A percentile compares a stretch with the other conserved stretches of the same genome.
Conservation (phyloP, 2,329 filamentous ascomycete species). For the Colletotrichum lini region DNA sequence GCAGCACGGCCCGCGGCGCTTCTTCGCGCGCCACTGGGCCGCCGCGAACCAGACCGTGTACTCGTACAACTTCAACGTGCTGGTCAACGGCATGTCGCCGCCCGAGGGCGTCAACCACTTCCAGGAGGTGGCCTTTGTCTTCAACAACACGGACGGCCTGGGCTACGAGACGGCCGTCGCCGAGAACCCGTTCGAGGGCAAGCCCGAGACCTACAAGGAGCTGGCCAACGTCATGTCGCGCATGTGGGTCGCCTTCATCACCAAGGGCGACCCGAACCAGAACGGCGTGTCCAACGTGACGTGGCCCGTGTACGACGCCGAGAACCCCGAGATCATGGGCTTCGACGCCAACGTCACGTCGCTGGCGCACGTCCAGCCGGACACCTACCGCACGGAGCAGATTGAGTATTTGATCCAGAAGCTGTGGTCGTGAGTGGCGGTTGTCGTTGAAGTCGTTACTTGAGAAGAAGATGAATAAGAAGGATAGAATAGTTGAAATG, state of each 20-base stretch:
- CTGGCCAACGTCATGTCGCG: conserved; percentile 64
- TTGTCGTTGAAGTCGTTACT: neutral
- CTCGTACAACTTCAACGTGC: conserved; percentile 65
- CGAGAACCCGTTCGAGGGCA: conserved; percentile 55
- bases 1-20: conserved; percentile 69
- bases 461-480: neutral
- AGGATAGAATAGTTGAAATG: neutral
- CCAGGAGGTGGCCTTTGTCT: conserved; percentile 56
- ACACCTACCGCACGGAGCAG: conserved; percentile 60
- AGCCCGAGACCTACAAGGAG: conserved; percentile 56
- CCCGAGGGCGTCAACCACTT: conserved; percentile 48
- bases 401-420: conserved; percentile 55
- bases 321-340: conserved; percentile 60
- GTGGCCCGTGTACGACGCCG: conserved; percentile 62
- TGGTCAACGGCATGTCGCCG: conserved; percentile 42
- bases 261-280: conserved; percentile 60
- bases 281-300: conserved; percentile 18
- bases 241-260: conserved; percentile 67
- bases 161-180: conserved; percentile 65
- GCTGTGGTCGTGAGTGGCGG: conserved; percentile 21
- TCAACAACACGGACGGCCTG: conserved; percentile 64
- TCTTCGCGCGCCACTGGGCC: conserved; percentile 67
- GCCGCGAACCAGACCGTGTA: conserved; percentile 65
- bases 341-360: conserved; percentile 63
- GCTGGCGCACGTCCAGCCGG: conserved; percentile 58